Percentiles rank a stretch among this genome's conserved stretches.
These are phyloP conservation scores for Penicillium mononematosum DNA, from an alignment of 495 filamentous ascomycete genomes.

Conservation along the genomic window DNA sequence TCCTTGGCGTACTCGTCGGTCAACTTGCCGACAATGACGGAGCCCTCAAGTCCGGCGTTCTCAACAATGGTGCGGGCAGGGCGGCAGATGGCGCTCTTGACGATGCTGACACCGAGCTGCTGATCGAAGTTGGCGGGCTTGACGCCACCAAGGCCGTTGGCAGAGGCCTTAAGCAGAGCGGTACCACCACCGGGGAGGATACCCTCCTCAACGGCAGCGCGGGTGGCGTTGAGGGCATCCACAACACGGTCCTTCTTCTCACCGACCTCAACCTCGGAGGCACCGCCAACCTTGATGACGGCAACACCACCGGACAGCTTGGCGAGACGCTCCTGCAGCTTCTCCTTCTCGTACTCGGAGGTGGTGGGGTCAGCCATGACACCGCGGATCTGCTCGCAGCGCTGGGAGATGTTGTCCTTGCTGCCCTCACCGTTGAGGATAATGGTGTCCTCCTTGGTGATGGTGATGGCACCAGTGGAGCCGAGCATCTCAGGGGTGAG, in stretches of 20 bases:
- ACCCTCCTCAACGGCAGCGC: slow-evolving; percentile 97
- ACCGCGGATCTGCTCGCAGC: slow-evolving; percentile 98
- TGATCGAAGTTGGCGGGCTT: slow-evolving; percentile 97
- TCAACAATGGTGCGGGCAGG: slow-evolving; percentile 94
- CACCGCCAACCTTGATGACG: slow-evolving; percentile 97
- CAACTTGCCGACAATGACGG: slow-evolving; percentile 95
- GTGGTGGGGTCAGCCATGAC: slow-evolving; percentile 91
- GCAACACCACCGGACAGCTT: slow-evolving; percentile 99
- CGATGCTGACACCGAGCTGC: slow-evolving; percentile 94
- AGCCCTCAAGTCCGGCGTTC: slow-evolving; percentile 95
- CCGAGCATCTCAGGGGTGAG: slow-evolving; percentile 93
- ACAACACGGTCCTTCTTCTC: slow-evolving; percentile 99
- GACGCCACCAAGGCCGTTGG: slow-evolving; percentile 76
- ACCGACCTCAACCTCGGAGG: slow-evolving; percentile 95
- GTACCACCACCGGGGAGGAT: slow-evolving; percentile 98
- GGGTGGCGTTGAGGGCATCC: slow-evolving; percentile 96
- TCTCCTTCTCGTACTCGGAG: slow-evolving; percentile 99
- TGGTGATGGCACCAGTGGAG: slow-evolving; percentile 95
- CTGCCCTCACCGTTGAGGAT: slow-evolving; percentile 94
- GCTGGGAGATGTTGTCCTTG: slow-evolving; percentile 91
- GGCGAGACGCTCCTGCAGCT: slow-evolving; percentile 98
- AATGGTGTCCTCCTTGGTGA: slow-evolving; percentile 99
- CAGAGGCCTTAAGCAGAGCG: slow-evolving; percentile 93
- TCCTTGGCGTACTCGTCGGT: slow-evolving; percentile 88
- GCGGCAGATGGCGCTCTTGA: slow-evolving; percentile 95